Conservation (phyloP, 2,329 filamentous ascomycete genomes). For the Arthrobotrys megalospora region DNA sequence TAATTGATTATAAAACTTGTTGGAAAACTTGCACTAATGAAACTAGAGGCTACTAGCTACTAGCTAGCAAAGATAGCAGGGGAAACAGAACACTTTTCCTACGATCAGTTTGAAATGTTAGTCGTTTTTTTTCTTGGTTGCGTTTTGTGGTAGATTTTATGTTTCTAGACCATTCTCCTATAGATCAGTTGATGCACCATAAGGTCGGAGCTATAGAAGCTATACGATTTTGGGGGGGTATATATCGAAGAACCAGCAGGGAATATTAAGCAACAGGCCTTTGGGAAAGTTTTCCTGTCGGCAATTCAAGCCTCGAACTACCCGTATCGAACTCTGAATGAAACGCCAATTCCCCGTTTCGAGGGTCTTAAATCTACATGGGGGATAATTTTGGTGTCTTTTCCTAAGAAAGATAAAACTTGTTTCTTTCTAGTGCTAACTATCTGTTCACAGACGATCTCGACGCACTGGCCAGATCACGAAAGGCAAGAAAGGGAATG, state of each 20-base stretch:
- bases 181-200: conserved; percentile 19
- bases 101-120: not conserved
- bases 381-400: too few species aligned
- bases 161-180: conserved; percentile 8
- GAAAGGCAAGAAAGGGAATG: too few species aligned
- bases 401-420: too few species aligned
- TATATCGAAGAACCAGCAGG: too few species aligned
- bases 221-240: too few species aligned
- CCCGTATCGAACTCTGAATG: conserved; percentile 1
- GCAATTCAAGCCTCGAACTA: conserved; percentile 31
- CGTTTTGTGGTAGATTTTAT: not conserved
- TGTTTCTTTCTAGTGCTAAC: too few species aligned
- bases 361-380: too few species aligned
- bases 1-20: not conserved
- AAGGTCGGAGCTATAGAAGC: not conserved
- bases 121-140: not conserved
- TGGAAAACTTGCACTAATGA: not conserved
- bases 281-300: conserved; percentile 4
- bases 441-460: too few species aligned
- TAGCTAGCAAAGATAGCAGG: not conserved
- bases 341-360: not conserved
- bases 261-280: too few species aligned
- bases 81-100: not conserved
- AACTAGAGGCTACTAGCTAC: not conserved
- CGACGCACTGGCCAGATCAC: too few species aligned